Percentiles rank a stretch among this genome's conserved stretches.
Evolutionary conservation across 495 filamentous ascomycete species (phyloP).

Genomic region (Usnea hakonensis): DNA sequence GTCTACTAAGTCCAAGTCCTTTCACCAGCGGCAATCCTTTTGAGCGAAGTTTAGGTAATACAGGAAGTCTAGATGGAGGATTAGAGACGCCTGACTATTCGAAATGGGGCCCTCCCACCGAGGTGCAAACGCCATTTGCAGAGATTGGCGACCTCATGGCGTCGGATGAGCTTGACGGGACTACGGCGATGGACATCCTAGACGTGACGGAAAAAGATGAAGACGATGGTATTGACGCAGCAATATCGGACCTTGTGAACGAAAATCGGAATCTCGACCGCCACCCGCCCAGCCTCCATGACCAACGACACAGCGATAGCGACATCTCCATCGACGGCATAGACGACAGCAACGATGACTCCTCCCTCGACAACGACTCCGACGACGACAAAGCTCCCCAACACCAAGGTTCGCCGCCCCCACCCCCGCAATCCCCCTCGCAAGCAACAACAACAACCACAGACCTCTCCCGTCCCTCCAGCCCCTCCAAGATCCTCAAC

Average conservation of each 20-base stretch:
- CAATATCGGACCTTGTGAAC: not conserved
- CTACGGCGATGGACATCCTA: not conserved
- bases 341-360: not conserved
- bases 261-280: not conserved
- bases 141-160: not conserved
- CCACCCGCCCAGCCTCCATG: not conserved
- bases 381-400: not conserved
- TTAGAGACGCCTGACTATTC: slow-evolving; percentile 5
- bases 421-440: not conserved
- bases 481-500: not conserved
- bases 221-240: not conserved
- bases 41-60: slow-evolving; percentile 13
- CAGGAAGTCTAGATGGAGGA: not conserved
- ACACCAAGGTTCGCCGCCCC: not conserved
- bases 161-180: not conserved
- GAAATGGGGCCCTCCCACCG: not conserved
- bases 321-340: not conserved
- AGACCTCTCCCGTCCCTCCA: not conserved
- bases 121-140: not conserved
- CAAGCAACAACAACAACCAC: too few species aligned
- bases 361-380: not conserved
- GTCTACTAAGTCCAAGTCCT: slow-evolving; percentile 16
- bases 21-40: slow-evolving; percentile 11
- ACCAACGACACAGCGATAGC: not conserved
- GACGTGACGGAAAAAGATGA: not conserved